A percentile compares a stretch with the other conserved stretches of the same genome.
phyloP scores from a whole-genome alignment of 495 filamentous ascomycete genomes.

The Podospora bellae-mahoneyi region DNA sequence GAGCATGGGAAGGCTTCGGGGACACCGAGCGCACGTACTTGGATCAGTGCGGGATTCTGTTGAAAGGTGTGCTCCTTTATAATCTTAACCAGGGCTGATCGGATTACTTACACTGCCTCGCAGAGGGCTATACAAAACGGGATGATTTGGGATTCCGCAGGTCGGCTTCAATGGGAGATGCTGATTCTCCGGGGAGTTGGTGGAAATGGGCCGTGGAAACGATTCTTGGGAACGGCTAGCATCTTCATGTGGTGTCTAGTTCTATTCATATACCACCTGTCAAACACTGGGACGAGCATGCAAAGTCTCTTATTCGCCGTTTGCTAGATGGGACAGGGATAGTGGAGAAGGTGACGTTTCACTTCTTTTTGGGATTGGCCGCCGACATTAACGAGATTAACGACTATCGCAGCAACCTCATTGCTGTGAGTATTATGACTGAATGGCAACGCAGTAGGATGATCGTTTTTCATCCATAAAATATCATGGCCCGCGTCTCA shows the following conservation, averaged over 20 bases:
- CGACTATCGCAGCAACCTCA: neutral
- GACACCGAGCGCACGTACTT: neutral
- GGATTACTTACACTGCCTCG: neutral
- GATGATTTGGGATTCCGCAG: neutral
- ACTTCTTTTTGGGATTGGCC: neutral
- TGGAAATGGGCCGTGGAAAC: neutral
- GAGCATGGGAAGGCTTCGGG: neutral
- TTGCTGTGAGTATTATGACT: neutral
- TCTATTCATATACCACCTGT: neutral
- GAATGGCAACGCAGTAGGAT: neutral
- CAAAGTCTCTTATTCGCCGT: neutral
- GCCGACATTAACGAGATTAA: neutral
- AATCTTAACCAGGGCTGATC: neutral
- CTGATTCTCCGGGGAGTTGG: neutral
- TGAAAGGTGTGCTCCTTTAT: neutral
- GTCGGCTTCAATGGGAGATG: neutral
- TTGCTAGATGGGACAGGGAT: neutral
- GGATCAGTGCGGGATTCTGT: neutral
- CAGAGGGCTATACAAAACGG: neutral
- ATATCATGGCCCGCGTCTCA: neutral
- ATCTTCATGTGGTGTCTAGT: neutral
- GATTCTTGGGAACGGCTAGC: neutral
- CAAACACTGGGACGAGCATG: neutral
- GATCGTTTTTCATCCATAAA: neutral
- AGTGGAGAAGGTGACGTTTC: neutral